phyloP scores from a whole-genome alignment of 768 basidiomycete genomes.

The Fistulinella prunicolor region DNA sequence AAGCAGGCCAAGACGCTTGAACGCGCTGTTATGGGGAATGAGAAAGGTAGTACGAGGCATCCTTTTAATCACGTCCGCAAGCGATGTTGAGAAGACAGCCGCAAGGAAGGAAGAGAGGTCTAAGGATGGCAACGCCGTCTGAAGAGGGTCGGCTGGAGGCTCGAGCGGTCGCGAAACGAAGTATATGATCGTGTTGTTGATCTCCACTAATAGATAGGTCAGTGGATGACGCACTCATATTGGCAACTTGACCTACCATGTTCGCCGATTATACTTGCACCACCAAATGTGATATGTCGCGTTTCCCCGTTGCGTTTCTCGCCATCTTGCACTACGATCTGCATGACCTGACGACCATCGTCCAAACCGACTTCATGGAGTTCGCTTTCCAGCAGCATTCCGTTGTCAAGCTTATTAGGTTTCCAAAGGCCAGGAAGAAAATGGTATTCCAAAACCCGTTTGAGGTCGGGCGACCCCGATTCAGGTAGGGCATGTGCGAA shows the following conservation, averaged over 20 bases:
- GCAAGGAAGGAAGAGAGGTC: constrained; percentile 90
- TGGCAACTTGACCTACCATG: constrained; percentile 50
- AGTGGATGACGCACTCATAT: not conserved
- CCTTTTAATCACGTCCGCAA: constrained; percentile 65
- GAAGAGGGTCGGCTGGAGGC: constrained; percentile 78
- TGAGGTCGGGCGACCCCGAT: constrained; percentile 65
- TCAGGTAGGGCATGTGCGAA: constrained; percentile 57
- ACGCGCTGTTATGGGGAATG: constrained; percentile 88
- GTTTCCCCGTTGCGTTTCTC: constrained; percentile 45
- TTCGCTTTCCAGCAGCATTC: constrained; percentile 77
- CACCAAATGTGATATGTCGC: constrained; percentile 75
- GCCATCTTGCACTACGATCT: constrained; percentile 56
- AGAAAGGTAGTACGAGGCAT: constrained; percentile 76
- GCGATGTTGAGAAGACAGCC: constrained; percentile 79
- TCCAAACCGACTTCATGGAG: constrained; percentile 68
- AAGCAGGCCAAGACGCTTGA: constrained; percentile 77
- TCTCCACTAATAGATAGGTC: constrained; percentile 48
- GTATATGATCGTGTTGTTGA: constrained; percentile 83
- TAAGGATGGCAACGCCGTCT: constrained; percentile 77
- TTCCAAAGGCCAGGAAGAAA: constrained; percentile 83
- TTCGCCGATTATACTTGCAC: constrained; percentile 74
- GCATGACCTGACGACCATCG: constrained; percentile 67
- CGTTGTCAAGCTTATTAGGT: constrained; percentile 65
- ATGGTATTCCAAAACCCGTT: constrained; percentile 79
- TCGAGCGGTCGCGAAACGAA: constrained; percentile 80